A percentile compares a stretch with the other conserved stretches of the same genome.
Conservation (phyloP, 352 stramenopile species). For the Blastocystis sp. region DNA sequence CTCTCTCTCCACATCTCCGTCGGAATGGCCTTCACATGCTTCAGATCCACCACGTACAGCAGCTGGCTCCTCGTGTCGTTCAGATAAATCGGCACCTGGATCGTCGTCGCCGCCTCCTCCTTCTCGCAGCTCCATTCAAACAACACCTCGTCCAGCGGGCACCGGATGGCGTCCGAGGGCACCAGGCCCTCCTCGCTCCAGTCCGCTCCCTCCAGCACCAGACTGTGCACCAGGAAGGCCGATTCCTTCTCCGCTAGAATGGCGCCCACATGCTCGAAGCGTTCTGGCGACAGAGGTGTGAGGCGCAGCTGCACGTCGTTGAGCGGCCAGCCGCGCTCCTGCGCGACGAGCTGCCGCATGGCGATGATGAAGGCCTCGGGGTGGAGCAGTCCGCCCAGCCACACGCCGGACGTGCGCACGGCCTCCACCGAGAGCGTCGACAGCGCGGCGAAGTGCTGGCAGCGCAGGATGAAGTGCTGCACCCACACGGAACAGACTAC, state of each 20-base stretch:
- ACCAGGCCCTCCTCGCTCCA: background rate
- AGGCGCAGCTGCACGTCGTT: conserved; percentile 70
- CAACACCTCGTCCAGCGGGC: conserved; percentile 39
- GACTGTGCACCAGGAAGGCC: conserved; percentile 37
- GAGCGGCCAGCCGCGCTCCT: conserved; percentile 71
- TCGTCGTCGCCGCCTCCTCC: background rate
- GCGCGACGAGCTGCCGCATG: conserved; percentile 82
- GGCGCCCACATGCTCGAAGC: background rate
- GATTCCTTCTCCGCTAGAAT: background rate
- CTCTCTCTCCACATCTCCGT: conserved; percentile 63
- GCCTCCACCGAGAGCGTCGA: conserved; percentile 70
- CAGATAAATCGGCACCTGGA: conserved; percentile 62
- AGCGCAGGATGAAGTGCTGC: conserved; percentile 78
- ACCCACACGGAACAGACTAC: conserved; percentile 76
- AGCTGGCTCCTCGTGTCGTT: conserved; percentile 48
- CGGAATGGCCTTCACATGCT: conserved; percentile 24
- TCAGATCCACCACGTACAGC: conserved; percentile 50
- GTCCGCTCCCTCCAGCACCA: conserved; percentile 66
- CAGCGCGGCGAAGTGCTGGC: conserved; percentile 74
- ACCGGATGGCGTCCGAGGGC: conserved; percentile 58
- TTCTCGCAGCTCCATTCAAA: conserved; percentile 56
- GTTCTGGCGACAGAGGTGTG: background rate
- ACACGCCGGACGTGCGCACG: conserved; percentile 75
- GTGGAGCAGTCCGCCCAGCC: conserved; percentile 86
- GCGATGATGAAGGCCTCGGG: conserved; percentile 87